phyloP scores from a whole-genome alignment of 2,329 filamentous ascomycete species.

The Colletotrichum spinosum region DNA sequence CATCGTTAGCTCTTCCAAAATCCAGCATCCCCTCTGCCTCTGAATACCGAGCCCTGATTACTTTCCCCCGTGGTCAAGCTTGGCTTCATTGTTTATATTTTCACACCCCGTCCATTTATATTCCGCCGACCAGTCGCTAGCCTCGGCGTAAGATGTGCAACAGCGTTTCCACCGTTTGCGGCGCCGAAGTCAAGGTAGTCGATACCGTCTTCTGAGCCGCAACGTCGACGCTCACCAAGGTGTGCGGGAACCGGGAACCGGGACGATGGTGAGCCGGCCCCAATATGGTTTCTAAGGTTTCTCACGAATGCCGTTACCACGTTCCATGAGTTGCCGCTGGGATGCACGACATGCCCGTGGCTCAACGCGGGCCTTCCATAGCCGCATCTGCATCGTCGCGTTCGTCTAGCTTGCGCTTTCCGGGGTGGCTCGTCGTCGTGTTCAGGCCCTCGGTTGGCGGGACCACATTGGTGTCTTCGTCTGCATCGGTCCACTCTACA shows the following conservation, averaged over 20 bases:
- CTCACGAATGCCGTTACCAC: slow-evolving; percentile 12
- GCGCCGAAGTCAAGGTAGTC: no score
- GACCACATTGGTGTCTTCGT: slow-evolving; percentile 50
- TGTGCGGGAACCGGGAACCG: slow-evolving; percentile 33
- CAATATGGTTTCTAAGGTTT: not conserved
- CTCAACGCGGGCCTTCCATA: slow-evolving; percentile 31
- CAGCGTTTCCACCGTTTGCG: no score
- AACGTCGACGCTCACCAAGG: slow-evolving; percentile 26
- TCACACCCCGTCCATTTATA: no score
- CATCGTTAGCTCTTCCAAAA: not conserved
- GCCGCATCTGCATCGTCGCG: slow-evolving; percentile 46
- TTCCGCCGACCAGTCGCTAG: no score
- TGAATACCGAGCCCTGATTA: no score
- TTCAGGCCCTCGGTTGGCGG: slow-evolving; percentile 50
- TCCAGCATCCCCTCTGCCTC: not conserved
- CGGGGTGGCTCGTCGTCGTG: slow-evolving; percentile 49
- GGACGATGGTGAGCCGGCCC: slow-evolving; percentile 35
- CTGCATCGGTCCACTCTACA: slow-evolving; percentile 73
- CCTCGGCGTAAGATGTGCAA: no score
- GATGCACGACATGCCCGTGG: slow-evolving; percentile 27
- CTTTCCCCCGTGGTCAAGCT: no score
- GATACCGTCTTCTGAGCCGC: not conserved
- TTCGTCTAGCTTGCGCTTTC: slow-evolving; percentile 66
- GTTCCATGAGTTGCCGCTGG: slow-evolving; percentile 4
- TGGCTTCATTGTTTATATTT: no score